Conservation (phyloP, 306 rosid species). For the Lupinus albus region DNA sequence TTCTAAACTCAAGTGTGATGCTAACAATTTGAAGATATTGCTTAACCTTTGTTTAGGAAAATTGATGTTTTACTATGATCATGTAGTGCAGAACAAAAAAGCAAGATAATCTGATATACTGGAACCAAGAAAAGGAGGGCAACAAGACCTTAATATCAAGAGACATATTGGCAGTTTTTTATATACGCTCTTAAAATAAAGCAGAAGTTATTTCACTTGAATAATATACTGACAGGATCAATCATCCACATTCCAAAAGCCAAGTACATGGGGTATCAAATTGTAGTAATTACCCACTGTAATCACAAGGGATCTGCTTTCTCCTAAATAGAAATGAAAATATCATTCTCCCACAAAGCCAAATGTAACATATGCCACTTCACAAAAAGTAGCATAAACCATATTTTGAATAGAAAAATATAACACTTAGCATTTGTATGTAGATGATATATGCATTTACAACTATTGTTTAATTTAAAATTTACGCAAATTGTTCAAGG, state of each 20-base stretch:
- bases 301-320: too few relatives aligned
- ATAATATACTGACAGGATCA: background rate
- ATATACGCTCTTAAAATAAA: constrained; percentile 22
- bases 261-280: too few relatives aligned
- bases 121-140: constrained; percentile 1
- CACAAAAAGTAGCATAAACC: constrained; percentile 11
- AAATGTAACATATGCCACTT: constrained; percentile 32
- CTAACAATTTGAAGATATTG: constrained; percentile 11
- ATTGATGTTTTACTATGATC: background rate
- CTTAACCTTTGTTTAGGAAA: constrained; percentile 20
- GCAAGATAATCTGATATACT: background rate
- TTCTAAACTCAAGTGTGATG: background rate
- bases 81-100: constrained; percentile 3
- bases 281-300: too few relatives aligned
- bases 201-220: constrained; percentile 1
- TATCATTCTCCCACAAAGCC: constrained; percentile 1
- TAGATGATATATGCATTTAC: background rate
- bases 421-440: background rate
- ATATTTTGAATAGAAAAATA: background rate
- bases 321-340: constrained; percentile 18
- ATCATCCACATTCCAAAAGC: too few relatives aligned
- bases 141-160: background rate
- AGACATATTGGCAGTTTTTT: background rate
- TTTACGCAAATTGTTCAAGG: constrained; percentile 18
- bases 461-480: constrained; percentile 22